Conservation (phyloP, 2,329 filamentous ascomycete species). For the Orbilia javanica region DNA sequence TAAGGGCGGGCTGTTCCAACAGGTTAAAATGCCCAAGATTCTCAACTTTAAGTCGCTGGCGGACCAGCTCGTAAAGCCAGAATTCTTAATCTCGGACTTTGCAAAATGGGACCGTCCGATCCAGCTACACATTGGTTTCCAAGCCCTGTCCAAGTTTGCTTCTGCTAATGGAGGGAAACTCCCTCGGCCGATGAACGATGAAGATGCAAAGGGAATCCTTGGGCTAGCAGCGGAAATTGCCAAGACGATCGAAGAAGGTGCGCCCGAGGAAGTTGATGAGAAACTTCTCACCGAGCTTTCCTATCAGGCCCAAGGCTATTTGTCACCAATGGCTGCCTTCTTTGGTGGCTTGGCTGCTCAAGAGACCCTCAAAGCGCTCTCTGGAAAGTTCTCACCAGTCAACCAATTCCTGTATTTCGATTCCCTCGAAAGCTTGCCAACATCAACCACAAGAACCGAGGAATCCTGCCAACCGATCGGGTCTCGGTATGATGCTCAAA, state of each 20-base stretch:
- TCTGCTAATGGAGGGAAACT: constrained; percentile 78
- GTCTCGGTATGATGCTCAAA: constrained; percentile 94
- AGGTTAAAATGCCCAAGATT: constrained; percentile 98
- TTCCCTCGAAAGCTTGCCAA: constrained; percentile 92
- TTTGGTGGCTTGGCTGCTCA: constrained; percentile 95
- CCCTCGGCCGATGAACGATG: constrained; percentile 84
- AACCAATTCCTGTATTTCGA: constrained; percentile 98
- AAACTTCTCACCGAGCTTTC: constrained; percentile 93
- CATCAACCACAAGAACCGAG: constrained; percentile 79
- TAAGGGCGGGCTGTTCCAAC: constrained; percentile 88
- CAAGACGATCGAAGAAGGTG: constrained; percentile 73
- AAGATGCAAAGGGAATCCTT: constrained; percentile 82
- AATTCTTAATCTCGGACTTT: constrained; percentile 92
- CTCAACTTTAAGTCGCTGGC: constrained; percentile 88
- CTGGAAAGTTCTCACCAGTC: constrained; percentile 96
- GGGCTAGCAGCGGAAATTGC: constrained; percentile 81
- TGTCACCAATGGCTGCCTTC: constrained; percentile 92
- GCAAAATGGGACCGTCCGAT: constrained; percentile 96
- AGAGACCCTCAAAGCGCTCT: constrained; percentile 95
- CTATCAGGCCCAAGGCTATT: constrained; percentile 91
- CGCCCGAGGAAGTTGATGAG: constrained; percentile 83
- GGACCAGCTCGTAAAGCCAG: constrained; percentile 83
- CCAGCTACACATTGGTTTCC: constrained; percentile 91
- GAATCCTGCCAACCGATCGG: constrained; percentile 88
- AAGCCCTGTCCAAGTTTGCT: constrained; percentile 88